Conservation (phyloP, 306 rosid species). For the Argentina anserina region DNA sequence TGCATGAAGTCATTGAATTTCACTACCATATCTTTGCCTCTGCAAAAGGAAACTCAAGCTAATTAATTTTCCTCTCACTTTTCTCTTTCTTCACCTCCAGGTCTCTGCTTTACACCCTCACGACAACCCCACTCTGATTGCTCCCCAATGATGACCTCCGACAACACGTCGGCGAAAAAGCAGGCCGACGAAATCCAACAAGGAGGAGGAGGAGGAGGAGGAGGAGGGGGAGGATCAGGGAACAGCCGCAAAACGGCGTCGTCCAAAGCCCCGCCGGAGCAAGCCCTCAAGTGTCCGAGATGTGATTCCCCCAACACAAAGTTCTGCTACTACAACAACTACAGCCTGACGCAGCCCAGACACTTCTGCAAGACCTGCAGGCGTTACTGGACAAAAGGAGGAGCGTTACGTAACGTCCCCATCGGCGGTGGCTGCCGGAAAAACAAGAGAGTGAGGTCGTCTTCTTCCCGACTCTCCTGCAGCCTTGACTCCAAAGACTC, state of each 20-base stretch:
- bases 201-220: neutral
- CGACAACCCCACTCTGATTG: neutral
- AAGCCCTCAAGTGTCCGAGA: constrained; percentile 64
- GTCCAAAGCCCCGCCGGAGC: constrained; percentile 40
- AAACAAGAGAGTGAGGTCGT: constrained; percentile 67
- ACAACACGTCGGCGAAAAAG: constrained; percentile 32
- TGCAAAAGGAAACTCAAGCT: constrained; percentile 46
- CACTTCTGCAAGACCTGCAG: constrained; percentile 96
- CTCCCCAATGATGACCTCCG: constrained; percentile 47
- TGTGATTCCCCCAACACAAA: constrained; percentile 94
- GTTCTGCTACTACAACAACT: constrained; percentile 97
- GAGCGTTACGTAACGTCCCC: constrained; percentile 86
- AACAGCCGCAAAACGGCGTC: constrained; percentile 34
- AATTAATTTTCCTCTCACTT: constrained; percentile 3
- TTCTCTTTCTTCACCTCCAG: neutral
- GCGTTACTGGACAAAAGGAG: constrained; percentile 96
- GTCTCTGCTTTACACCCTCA: neutral
- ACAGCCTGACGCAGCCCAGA: constrained; percentile 90
- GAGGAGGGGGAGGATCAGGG: constrained; percentile 15
- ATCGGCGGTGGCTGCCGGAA: constrained; percentile 93
- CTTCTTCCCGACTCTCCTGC: constrained; percentile 45
- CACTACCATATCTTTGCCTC: constrained; percentile 47
- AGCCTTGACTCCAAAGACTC: constrained; percentile 43
- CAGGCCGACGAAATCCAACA: constrained; percentile 28
- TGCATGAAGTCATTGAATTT: constrained; percentile 73